Base-by-base conservation (phyloP, 495 filamentous ascomycete genomes). In the Neurospora hispaniola region DNA sequence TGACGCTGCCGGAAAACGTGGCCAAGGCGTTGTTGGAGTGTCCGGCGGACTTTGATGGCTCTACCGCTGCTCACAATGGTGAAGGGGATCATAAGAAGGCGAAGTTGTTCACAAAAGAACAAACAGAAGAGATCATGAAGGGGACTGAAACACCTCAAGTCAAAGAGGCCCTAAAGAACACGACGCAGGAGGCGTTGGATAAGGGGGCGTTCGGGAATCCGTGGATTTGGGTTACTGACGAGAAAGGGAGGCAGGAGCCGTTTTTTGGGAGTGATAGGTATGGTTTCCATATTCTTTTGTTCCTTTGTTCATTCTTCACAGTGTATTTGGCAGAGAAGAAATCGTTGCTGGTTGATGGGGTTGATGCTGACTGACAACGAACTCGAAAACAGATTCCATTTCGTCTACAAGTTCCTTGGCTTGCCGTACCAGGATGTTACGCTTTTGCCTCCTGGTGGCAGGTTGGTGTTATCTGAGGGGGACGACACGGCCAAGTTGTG, bases 231-330 rank as follows among this genome's bases (percentile, higher is more conserved):
- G 91, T 89, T n/a, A 82, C 79, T n/a, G 88, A 92, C 76, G 80
- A 84, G 11, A 48, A 69, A 31, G 89, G 90, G 5, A 77, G 82
- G 70, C 83, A 82, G 70, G 89, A 92, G 81, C 89, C 90, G 4
- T 93, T 93, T 79, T 94, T 94, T 79, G 92, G 92, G 3, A 93
- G 90, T 80, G 92, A 93, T 81, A 84, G 91, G 82, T 92, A 81
- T 54, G 80, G 5, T 2, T 38, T 38, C 4, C 35, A 38, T 38
- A 6, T 5, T 12, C 8, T 9, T 80, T 72, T 74, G 83, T 31
- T 38, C 35, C 35, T 80, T 72, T 74, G 82, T 31, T 38, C 35
- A 0, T 31, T 2, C 27, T 38, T 38, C 35, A 0, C 2, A 38
- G 35, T 38, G 35, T 38, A 4, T 38, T 38, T 38, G 35, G 35